Evolutionary conservation across 2,329 filamentous ascomycete genomes (phyloP).

Genomic region (Aspergillus sp.): DNA sequence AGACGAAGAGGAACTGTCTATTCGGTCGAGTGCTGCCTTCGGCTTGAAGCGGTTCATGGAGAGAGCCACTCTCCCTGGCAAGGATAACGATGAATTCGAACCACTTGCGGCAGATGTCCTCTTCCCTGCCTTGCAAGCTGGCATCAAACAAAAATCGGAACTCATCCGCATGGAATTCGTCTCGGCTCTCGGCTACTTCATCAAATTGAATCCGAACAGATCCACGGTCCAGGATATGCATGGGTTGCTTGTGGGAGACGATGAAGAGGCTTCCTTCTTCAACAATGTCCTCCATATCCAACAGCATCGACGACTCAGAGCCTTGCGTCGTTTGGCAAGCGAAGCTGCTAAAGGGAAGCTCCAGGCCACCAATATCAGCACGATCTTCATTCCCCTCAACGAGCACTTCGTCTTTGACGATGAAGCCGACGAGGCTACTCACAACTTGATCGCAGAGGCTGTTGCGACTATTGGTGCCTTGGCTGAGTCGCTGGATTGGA

Average conservation of each 20-base stretch:
- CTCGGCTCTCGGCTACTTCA: conserved; percentile 72
- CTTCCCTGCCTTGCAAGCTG: conserved; percentile 72
- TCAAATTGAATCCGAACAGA: conserved; percentile 69
- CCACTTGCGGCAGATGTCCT: conserved; percentile 63
- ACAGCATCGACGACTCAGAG: conserved; percentile 78
- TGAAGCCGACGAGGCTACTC: conserved; percentile 70
- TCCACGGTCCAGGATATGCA: conserved; percentile 70
- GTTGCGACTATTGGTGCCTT: conserved; percentile 75
- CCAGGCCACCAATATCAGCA: conserved; percentile 72
- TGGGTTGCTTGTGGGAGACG: conserved; percentile 65
- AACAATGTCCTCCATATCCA: conserved; percentile 89
- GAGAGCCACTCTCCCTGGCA: conserved; percentile 49
- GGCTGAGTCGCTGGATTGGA: conserved; percentile 78
- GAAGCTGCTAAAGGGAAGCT: conserved; percentile 65
- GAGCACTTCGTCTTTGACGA: conserved; percentile 92
- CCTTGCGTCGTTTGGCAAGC: conserved; percentile 71
- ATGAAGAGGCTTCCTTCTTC: conserved; percentile 86
- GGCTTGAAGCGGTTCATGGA: conserved; percentile 75
- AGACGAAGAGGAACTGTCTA: conserved; percentile 82
- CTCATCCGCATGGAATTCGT: conserved; percentile 81
- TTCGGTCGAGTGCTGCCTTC: conserved; percentile 79
- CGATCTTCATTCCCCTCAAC: conserved; percentile 85
- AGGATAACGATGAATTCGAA: conserved; percentile 49
- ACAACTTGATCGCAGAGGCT: conserved; percentile 82
- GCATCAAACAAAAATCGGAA: conserved; percentile 75